Evolutionary conservation across 1,284 basidiomycete species (phyloP), one percentile per base, ranked within the genome.

Genomic region (Schizopora paradoxa): DNA sequence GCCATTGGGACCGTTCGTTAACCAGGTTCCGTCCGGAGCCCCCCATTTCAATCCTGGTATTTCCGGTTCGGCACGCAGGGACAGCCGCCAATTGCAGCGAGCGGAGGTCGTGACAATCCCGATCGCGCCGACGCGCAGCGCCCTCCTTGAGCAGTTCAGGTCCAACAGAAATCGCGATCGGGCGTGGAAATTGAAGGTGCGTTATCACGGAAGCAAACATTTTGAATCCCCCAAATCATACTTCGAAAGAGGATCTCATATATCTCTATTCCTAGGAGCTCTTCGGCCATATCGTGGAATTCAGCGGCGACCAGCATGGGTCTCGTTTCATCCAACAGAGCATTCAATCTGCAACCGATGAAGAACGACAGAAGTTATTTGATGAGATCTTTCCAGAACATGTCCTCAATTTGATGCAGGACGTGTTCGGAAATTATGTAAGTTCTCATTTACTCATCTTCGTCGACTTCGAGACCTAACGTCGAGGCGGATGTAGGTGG

Each of bases 361-460:
- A 91, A 53, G 90, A 91, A 55, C 86, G 82, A 60, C 79, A 89
- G 54, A 65, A 69, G 27, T 73, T 97, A n/a, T 98, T 95, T 55
- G 82, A 89, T 45, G 96, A 99, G 67, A 87, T 98, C 53, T 74
- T 91, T 34, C 90, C 92, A 8, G 63, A 73, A 35, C 81, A 84
- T 58, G 76, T 85, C 2, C 66, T 91, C 39, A 77, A 83, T 51
- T 74, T 99, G 45, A 90, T 95, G 60, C 86, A 86, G 54, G 93
- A 98, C 60, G 91, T 98, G 33, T 99, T 97, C 62, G 95, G 95
- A 48, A 99, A 99, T 71, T 99, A 97, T 69, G 82, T 89, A 58
- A 55, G 79, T 66, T 13, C 18, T 51, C 21, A 22, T 6, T 35
- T 31, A 26, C 2, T 36, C 43, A 14, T 19, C 21, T 23, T 48